These are phyloP conservation scores for Ambrosia hybrid DNA, from an alignment of 140 eudicot species.

Conservation along the genomic window DNA sequence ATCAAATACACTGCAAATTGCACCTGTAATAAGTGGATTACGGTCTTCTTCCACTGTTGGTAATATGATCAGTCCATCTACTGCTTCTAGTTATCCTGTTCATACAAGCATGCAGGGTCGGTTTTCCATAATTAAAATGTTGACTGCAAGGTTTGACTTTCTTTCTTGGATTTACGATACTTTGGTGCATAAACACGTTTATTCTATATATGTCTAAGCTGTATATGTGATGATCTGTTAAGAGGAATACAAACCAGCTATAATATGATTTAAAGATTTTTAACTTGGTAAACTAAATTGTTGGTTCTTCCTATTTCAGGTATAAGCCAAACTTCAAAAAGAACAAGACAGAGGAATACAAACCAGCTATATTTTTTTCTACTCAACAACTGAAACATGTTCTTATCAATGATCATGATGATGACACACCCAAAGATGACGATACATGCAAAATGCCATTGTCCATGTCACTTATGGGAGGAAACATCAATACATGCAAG, in stretches of 20 bases:
- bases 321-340: conserved; percentile 52
- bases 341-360: conserved; percentile 47
- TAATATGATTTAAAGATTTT: not conserved
- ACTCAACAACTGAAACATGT: conserved; percentile 33
- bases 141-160: conserved; percentile 50
- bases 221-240: conserved; percentile 1
- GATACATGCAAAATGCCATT: conserved; percentile 48
- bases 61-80: conserved; percentile 52
- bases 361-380: conserved; percentile 33
- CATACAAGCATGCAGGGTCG: conserved; percentile 49
- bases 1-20: conserved; percentile 51
- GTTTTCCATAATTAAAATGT: conserved; percentile 55
- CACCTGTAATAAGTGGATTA: conserved; percentile 41
- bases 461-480: conserved; percentile 71
- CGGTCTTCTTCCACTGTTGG: conserved; percentile 64
- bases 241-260: too few relatives aligned
- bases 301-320: conserved; percentile 45
- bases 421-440: conserved; percentile 45
- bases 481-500: conserved; percentile 65
- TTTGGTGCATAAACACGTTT: not conserved
- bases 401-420: conserved; percentile 45
- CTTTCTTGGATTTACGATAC: not conserved
- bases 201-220: not conserved
- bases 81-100: conserved; percentile 57
- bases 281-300: conserved; percentile 9